Evolutionary conservation across 108 stramenopile genomes (phyloP).

Genomic region (Mayamaea pseudoterrestris): DNA sequence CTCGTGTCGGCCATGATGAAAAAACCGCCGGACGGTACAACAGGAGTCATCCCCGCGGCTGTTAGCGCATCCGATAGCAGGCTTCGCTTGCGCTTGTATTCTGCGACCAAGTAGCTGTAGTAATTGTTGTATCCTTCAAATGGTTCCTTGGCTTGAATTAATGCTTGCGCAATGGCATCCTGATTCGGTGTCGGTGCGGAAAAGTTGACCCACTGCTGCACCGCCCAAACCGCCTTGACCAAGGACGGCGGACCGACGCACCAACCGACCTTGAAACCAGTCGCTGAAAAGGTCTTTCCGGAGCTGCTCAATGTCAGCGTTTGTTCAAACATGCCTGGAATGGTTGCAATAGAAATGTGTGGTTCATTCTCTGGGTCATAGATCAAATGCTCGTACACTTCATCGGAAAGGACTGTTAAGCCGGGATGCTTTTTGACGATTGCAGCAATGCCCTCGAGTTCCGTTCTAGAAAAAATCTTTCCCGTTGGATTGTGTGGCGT

Average conservation of each 20-base stretch:
- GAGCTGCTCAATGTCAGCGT: constrained; percentile 74
- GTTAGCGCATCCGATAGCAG: constrained; percentile 33
- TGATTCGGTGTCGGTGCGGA: constrained; percentile 73
- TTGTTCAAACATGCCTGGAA: constrained; percentile 60
- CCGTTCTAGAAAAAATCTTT: constrained; percentile 78
- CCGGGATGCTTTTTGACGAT: constrained; percentile 44
- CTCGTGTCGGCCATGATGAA: constrained; percentile 84
- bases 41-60: constrained; percentile 56
- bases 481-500: constrained; percentile 98
- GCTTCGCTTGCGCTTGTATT: constrained; percentile 47
- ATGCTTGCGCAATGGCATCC: constrained; percentile 54
- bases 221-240: constrained; percentile 35
- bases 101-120: constrained; percentile 47
- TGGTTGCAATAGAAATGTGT: constrained; percentile 50
- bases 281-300: constrained; percentile 83
- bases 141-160: constrained; percentile 44
- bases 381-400: constrained; percentile 78
- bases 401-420: constrained; percentile 72
- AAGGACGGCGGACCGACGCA: constrained; percentile 55
- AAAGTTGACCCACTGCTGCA: constrained; percentile 78
- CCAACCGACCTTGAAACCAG: constrained; percentile 92
- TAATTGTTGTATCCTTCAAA: constrained; percentile 49
- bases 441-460: constrained; percentile 63
- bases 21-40: constrained; percentile 73
- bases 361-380: constrained; percentile 48